Conservation (phyloP, 495 filamentous ascomycete genomes). For the Apiosordaria backusii region DNA sequence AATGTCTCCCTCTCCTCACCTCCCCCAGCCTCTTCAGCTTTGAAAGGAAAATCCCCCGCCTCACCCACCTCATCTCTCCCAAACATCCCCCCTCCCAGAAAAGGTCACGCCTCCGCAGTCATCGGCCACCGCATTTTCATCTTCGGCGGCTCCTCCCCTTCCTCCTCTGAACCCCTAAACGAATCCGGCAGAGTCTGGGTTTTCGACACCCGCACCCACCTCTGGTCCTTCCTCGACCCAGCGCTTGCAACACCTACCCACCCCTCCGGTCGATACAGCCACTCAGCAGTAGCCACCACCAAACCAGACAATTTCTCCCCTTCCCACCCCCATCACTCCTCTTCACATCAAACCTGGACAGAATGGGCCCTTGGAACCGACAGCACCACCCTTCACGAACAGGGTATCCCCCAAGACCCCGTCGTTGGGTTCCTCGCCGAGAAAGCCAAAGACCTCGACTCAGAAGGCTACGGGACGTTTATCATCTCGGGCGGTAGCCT, state of each 20-base stretch:
- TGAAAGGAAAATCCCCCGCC: slow-evolving; percentile 29
- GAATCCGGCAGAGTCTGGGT: slow-evolving; percentile 65
- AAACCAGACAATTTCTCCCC: slow-evolving; percentile 41
- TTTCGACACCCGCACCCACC: slow-evolving; percentile 54
- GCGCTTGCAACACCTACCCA: slow-evolving; percentile 22
- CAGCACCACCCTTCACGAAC: slow-evolving; percentile 34
- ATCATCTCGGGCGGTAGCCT: slow-evolving; percentile 71
- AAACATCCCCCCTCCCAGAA: slow-evolving; percentile 47
- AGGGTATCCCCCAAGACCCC: slow-evolving; percentile 46
- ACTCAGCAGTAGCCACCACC: slow-evolving; percentile 47
- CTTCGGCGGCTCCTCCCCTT: slow-evolving; percentile 55
- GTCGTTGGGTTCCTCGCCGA: slow-evolving; percentile 47
- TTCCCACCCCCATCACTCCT: slow-evolving; percentile 12
- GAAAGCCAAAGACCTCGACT: slow-evolving; percentile 43
- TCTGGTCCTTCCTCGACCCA: slow-evolving; percentile 56
- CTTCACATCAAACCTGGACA: slow-evolving; percentile 31
- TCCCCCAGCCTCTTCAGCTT: slow-evolving; percentile 11
- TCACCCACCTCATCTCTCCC: slow-evolving; percentile 12
- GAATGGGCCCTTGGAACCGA: slow-evolving; percentile 44
- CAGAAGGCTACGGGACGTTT: slow-evolving; percentile 53
- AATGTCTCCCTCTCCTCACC: slow-evolving; percentile 1
- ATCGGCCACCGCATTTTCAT: slow-evolving; percentile 61
- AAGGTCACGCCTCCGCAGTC: slow-evolving; percentile 56
- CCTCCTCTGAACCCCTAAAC: slow-evolving; percentile 46
- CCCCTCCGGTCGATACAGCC: slow-evolving; percentile 44